Evolutionary conservation across 2,329 filamentous ascomycete species (phyloP).

Genomic region (Botrytis paeoniae): DNA sequence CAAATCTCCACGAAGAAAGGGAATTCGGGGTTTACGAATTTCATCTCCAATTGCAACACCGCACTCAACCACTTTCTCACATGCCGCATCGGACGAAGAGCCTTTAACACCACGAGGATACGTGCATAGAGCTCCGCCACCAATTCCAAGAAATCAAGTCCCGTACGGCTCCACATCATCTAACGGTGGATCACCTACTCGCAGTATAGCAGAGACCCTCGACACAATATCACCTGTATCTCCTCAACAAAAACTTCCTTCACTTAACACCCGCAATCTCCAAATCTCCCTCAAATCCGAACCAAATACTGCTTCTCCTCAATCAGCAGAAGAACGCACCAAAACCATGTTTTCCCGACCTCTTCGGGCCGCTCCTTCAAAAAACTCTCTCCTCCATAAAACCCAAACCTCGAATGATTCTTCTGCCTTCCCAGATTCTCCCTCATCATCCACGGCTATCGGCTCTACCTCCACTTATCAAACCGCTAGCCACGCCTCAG

Average conservation of each 20-base stretch:
- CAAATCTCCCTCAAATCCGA: conserved; percentile 25
- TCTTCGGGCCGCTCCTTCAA: conserved; percentile 19
- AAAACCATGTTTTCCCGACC: not conserved
- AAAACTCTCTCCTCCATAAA: not conserved
- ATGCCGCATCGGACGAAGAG: conserved; percentile 54
- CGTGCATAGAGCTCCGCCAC: conserved; percentile 55
- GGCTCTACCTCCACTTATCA: conserved; percentile 7
- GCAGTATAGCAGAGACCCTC: conserved; percentile 34
- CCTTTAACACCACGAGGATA: conserved; percentile 58
- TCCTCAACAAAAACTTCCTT: conserved; percentile 9
- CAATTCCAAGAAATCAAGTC: conserved; percentile 49
- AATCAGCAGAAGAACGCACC: conserved; percentile 18
- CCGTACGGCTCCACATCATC: conserved; percentile 32
- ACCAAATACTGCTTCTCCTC: conserved; percentile 27
- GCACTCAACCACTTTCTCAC: conserved; percentile 57
- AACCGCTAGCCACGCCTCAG: conserved; percentile 17
- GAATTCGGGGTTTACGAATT: conserved; percentile 52
- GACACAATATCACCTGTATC: conserved; percentile 22
- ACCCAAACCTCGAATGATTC: conserved; percentile 9
- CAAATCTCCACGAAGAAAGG: conserved; percentile 41
- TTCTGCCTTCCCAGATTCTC: not conserved
- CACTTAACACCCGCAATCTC: conserved; percentile 16
- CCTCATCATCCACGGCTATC: conserved; percentile 15
- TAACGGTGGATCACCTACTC: conserved; percentile 28
- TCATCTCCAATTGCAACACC: conserved; percentile 66